Conservation (phyloP, 179 eudicot genomes). For the Silene noctiflora region DNA sequence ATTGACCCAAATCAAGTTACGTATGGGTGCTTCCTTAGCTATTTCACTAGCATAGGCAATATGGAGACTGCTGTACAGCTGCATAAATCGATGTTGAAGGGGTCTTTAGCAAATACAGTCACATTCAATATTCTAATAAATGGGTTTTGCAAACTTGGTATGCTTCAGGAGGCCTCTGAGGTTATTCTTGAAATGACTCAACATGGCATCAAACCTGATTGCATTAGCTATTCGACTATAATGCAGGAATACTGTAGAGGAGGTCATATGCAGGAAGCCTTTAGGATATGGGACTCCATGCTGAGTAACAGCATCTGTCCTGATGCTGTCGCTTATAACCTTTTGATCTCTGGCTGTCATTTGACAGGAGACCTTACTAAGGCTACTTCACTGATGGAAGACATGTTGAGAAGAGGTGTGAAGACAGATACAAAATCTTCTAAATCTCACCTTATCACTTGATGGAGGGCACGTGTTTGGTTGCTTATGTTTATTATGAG, state of each 20-base stretch:
- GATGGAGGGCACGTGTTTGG: neutral
- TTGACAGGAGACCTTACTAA: constrained; percentile 56
- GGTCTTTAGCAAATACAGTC: constrained; percentile 57
- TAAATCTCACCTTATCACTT: neutral
- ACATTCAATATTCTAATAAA: constrained; percentile 70
- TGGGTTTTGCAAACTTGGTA: constrained; percentile 72
- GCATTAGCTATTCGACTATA: constrained; percentile 74
- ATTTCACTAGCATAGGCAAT: constrained; percentile 50
- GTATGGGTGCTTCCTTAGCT: constrained; percentile 69
- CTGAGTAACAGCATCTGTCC: constrained; percentile 52
- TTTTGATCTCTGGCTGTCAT: constrained; percentile 63
- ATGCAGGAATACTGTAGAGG: constrained; percentile 55
- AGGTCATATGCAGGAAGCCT: constrained; percentile 53
- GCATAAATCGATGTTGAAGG: constrained; percentile 49
- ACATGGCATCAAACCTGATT: constrained; percentile 54
- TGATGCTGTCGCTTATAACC: constrained; percentile 65
- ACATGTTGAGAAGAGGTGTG: constrained; percentile 59
- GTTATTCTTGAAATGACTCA: constrained; percentile 52
- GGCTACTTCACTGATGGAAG: constrained; percentile 59
- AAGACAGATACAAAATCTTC: constrained; percentile 29
- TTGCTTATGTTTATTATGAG: neutral
- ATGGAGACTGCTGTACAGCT: constrained; percentile 60
- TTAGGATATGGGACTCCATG: constrained; percentile 69
- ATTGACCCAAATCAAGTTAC: constrained; percentile 62
- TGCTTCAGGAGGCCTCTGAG: constrained; percentile 51